Percentiles rank a stretch among this genome's conserved stretches.
Evolutionary conservation across 768 basidiomycete species (phyloP).

Genomic region (Kwoniella newhampshirensis): DNA sequence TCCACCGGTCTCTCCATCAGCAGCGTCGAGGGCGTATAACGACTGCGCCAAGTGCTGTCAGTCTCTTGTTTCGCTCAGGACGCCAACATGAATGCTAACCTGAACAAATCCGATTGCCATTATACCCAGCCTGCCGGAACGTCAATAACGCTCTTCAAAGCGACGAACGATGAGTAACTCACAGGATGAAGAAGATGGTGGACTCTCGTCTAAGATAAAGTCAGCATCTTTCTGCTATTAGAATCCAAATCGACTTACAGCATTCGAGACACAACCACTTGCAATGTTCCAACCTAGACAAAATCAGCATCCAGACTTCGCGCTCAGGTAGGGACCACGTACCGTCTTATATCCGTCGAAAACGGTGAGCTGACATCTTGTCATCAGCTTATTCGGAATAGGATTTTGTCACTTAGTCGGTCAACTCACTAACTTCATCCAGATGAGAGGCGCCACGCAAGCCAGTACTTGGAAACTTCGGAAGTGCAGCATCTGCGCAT

Average conservation of each 20-base stretch:
- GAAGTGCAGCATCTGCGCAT: conserved; percentile 55
- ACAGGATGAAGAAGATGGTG: conserved; percentile 82
- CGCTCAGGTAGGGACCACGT: conserved; percentile 56
- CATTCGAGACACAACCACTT: conserved; percentile 91
- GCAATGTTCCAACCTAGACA: conserved; percentile 73
- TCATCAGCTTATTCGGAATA: neutral
- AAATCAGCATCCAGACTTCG: conserved; percentile 66
- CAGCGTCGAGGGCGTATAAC: conserved; percentile 84
- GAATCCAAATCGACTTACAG: conserved; percentile 52
- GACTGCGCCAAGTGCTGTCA: conserved; percentile 60
- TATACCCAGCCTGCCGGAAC: conserved; percentile 61
- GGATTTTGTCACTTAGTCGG: neutral
- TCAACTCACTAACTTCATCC: conserved; percentile 56
- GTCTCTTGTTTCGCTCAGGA: too few relatives aligned
- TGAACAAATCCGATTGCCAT: conserved; percentile 72
- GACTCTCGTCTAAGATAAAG: conserved; percentile 64
- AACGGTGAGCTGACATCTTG: conserved; percentile 41
- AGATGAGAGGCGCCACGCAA: conserved; percentile 82
- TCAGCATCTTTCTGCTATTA: conserved; percentile 11
- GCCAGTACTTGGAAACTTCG: conserved; percentile 84
- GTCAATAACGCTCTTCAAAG: conserved; percentile 2
- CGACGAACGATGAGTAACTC: conserved; percentile 24
- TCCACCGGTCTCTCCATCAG: conserved; percentile 70
- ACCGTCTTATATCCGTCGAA: conserved; percentile 47
- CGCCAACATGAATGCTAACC: conserved; percentile 2